phyloP scores from a whole-genome alignment of 768 basidiomycete species.

The Collybia nuda region DNA sequence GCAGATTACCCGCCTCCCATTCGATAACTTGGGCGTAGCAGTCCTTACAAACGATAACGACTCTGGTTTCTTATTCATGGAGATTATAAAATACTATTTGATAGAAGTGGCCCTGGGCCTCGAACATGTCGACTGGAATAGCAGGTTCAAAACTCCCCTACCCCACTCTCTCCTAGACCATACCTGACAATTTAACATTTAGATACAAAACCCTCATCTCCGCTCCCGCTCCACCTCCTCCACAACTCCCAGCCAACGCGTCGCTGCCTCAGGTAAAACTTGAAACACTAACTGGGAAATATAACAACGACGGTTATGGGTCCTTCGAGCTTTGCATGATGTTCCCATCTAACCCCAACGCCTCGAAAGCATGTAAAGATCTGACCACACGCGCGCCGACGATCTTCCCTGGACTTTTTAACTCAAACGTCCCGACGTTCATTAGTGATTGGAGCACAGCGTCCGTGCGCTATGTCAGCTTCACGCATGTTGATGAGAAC shows the following conservation, averaged over 20 bases:
- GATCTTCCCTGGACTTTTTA: conserved; percentile 8
- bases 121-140: conserved; percentile 16
- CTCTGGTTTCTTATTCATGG: conserved; percentile 8
- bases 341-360: not conserved
- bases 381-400: conserved; percentile 3
- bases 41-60: conserved; percentile 19
- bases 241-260: conserved; percentile 10
- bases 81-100: conserved; percentile 18
- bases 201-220: conserved; percentile 3
- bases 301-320: conserved; percentile 21
- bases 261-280: conserved; percentile 12
- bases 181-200: not conserved
- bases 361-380: conserved; percentile 6
- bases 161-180: not conserved
- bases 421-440: conserved; percentile 8
- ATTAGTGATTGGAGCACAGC: conserved; percentile 10
- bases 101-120: conserved; percentile 19
- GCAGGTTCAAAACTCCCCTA: not conserved
- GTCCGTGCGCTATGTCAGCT: conserved; percentile 12
- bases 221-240: not conserved
- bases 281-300: conserved; percentile 16
- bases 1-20: conserved; percentile 14
- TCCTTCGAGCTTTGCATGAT: conserved; percentile 19
- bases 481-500: conserved; percentile 19
- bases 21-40: conserved; percentile 17